Base-by-base conservation (phyloP, 2,329 filamentous ascomycete genomes). In the Helotiales sp. region DNA sequence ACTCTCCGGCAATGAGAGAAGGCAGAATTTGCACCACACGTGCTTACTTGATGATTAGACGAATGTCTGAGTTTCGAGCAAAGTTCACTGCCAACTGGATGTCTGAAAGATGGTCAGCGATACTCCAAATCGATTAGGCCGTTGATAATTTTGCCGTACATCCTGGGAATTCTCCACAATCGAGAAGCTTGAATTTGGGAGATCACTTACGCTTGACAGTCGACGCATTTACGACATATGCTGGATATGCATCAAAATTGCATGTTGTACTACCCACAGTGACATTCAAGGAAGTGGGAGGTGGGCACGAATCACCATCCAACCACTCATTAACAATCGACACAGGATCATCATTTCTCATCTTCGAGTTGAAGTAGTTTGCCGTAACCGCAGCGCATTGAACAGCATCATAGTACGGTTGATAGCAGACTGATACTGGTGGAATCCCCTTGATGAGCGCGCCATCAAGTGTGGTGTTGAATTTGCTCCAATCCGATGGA, bases 241-340 rank as follows among this genome's bases (percentile, higher is more conserved):
- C 58, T 2, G 71, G 70, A 27, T 71, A 59, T 0, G 63, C 71
- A 0, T 44, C 61, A 9, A 63, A 49, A 5, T 46, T 58, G 29
- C 70, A 73, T 0, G 38, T 55, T 13, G n/a, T 13, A 17, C 22
- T 29, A 4, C 25, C 17, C 8, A 40, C 24, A 5, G 22, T 48
- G 15, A 42, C 12, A 8, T 36, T 42, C n/a, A 40, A 19, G 24
- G 33, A 24, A 15, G 19, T 15, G 5, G 40, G 6, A 8, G 22
- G 40, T 12, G 40, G 22, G 40, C 60, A 62, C 1, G 53, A 58
- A 40, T 60, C 54, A 7, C 66, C 60, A 63, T 17, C 77, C 76
- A 44, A 81, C 70, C 66, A 78, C 80, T 25, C 76, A 74, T 68
- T 76, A 75, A 67, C 81, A 77, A 62, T 74, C 71, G 66, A 72